phyloP scores from a whole-genome alignment of 164 flowering plant species.

The Paratinospora sagittata region DNA sequence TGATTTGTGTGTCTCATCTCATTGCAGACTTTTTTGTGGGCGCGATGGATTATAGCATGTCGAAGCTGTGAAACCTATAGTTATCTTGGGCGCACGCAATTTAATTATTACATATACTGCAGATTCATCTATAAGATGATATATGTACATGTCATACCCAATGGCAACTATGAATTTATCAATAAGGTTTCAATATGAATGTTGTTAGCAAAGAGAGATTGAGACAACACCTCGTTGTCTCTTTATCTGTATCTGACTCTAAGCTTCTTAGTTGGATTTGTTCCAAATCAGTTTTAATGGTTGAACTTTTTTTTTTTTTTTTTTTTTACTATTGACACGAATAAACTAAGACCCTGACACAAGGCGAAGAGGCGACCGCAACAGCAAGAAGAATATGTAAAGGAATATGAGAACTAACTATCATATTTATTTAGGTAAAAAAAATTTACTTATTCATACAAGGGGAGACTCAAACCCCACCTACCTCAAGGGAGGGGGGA shows the following conservation, averaged over 20 bases:
- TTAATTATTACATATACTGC: background rate
- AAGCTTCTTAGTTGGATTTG: background rate
- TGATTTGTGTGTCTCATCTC: conserved; percentile 2
- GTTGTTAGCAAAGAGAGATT: conserved; percentile 12
- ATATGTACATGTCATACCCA: background rate
- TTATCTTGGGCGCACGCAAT: background rate
- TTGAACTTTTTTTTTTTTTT: too few species aligned
- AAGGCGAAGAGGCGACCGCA: too few species aligned
- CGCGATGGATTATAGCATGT: conserved; percentile 62
- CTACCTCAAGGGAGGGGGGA: too few species aligned
- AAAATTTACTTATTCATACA: too few species aligned
- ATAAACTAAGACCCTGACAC: too few species aligned
- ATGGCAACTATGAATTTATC: conserved; percentile 6
- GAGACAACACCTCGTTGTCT: conserved; percentile 59
- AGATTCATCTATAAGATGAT: background rate
- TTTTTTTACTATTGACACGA: too few species aligned
- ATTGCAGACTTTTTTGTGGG: conserved; percentile 71
- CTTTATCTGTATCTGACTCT: conserved; percentile 13
- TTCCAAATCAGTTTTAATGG: too few species aligned
- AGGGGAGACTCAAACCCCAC: too few species aligned
- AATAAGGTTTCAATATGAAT: background rate
- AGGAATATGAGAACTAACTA: too few species aligned
- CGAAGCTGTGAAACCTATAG: conserved; percentile 49
- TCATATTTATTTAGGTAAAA: too few species aligned
- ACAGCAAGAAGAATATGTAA: too few species aligned